Evolutionary conservation across 768 basidiomycete species (phyloP), one percentile per base, ranked within the genome.

Genomic region (Suillus subalutaceus): DNA sequence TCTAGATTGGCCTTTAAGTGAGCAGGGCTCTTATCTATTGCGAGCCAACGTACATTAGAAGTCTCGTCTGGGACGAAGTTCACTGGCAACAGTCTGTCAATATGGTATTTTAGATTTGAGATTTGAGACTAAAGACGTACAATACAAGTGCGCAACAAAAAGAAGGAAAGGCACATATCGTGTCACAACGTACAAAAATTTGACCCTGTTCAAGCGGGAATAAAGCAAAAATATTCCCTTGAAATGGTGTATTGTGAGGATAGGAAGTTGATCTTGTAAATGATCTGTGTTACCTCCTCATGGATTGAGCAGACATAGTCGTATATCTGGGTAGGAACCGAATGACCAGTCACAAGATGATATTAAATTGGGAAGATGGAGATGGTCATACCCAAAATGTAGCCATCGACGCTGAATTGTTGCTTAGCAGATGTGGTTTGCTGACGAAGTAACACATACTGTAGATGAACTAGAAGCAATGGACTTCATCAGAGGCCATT

Each of bases 161-260:
- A 65, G 61, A 37, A 63, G 30, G 18, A 65, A 65, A 18, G 65
- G 65, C 13, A 41, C 15, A 38, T 65, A 65, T 26, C 61, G 65
- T 16, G 65, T 23, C 10, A 65, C 18, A 26, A 62, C 20, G 30
- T 65, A 65, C 32, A 65, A 20, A 30, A 55, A 3, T 43, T 65
- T 65, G 5, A 41, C 18, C 43, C 18, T 50, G 20, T 44, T 41
- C 61, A 61, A 55, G n/a, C 37, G n/a, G 6, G 61, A 63, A 32
- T 7, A 7, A 48, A 62, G 38, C n/a, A 65, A 12, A 62, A 63
- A 65, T 23, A 32, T 18, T 18, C 20, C 30, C 64, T 65, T 58
- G 13, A 58, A 40, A 38, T 9, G 8, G 32, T 44, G n/a, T 10
- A 20, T 26, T 50, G 30, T 64, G 16, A 64, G 55, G n/a, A 37